phyloP scores from a whole-genome alignment of 768 basidiomycete species.

The Coprinopsis strossmayeri region DNA sequence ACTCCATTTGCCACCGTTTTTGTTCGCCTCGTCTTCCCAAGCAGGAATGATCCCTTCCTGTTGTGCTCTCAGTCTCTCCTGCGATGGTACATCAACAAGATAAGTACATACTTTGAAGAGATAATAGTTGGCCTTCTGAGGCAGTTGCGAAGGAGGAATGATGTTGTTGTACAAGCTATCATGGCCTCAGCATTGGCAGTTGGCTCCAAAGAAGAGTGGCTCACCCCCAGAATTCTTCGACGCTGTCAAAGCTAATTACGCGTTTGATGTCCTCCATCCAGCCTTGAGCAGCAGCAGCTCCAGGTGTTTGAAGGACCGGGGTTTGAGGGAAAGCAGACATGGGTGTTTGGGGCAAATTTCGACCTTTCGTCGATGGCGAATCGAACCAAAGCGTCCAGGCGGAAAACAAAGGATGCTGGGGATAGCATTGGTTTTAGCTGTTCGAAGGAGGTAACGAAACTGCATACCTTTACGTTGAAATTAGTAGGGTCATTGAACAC shows the following conservation, averaged over 20 bases:
- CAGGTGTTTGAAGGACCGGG: conserved; percentile 66
- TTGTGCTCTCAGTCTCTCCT: neutral
- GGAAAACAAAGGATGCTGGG: conserved; percentile 87
- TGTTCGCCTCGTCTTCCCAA: conserved; percentile 97
- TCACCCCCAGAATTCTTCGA: conserved; percentile 99
- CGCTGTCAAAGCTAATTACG: conserved; percentile 92
- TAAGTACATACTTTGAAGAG: conserved; percentile 82
- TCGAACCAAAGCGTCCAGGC: conserved; percentile 99
- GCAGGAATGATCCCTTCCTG: conserved; percentile 95
- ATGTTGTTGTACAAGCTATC: conserved; percentile 92
- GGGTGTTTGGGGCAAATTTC: conserved; percentile 83
- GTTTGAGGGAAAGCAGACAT: conserved; percentile 73
- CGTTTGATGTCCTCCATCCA: conserved; percentile 99
- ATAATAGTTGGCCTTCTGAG: conserved; percentile 98
- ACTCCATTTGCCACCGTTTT: conserved; percentile 97
- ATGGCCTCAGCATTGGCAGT: conserved; percentile 16
- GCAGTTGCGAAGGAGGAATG: conserved; percentile 87
- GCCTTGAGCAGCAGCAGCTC: conserved; percentile 67
- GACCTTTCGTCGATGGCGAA: conserved; percentile 85
- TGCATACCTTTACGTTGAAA: conserved; percentile 92
- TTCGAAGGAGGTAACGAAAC: neutral
- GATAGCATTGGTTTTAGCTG: conserved; percentile 4
- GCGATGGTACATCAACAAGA: neutral
- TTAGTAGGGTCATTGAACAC: conserved; percentile 90
- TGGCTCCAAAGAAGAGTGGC: conserved; percentile 20